A percentile compares a stretch with the other conserved stretches of the same genome.
phyloP scores from a whole-genome alignment of 768 basidiomycete genomes.

The Kwoniella europaea region DNA sequence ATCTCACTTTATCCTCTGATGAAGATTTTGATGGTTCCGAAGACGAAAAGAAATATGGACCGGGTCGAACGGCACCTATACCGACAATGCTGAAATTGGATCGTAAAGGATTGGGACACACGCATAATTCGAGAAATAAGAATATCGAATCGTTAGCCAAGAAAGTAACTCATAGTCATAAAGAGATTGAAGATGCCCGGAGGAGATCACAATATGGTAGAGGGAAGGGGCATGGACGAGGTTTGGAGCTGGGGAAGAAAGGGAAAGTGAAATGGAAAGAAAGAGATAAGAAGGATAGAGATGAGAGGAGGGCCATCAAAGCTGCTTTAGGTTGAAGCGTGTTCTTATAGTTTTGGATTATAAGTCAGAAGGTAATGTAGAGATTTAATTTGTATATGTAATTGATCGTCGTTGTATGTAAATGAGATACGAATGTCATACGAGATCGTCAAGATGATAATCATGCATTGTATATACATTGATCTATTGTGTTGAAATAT shows the following conservation, averaged over 20 bases:
- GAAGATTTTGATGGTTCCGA: slow-evolving; percentile 3
- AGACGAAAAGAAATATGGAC: slow-evolving; percentile 25
- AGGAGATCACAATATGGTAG: slow-evolving; percentile 26
- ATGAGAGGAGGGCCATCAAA: slow-evolving; percentile 41
- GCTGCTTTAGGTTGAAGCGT: slow-evolving; percentile 22
- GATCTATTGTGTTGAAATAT: too few relatives aligned
- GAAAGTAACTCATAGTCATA: slow-evolving; percentile 44
- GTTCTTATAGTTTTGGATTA: neutral
- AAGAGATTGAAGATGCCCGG: slow-evolving; percentile 42
- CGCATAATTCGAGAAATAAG: slow-evolving; percentile 5
- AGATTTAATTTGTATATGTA: too few relatives aligned
- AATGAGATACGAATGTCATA: too few relatives aligned
- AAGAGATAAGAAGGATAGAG: slow-evolving; percentile 44
- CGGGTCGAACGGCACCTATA: slow-evolving; percentile 51
- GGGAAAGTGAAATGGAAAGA: slow-evolving; percentile 53
- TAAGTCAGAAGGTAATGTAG: too few relatives aligned
- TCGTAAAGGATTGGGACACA: slow-evolving; percentile 48
- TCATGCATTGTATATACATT: too few relatives aligned
- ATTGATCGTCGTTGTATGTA: too few relatives aligned
- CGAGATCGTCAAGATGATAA: too few relatives aligned
- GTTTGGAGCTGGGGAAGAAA: slow-evolving; percentile 46
- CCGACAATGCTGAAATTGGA: slow-evolving; percentile 50
- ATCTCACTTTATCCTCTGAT: slow-evolving; percentile 36
- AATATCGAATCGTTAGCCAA: slow-evolving; percentile 12
- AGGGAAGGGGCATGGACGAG: slow-evolving; percentile 3